Evolutionary conservation across 2,329 filamentous ascomycete species (phyloP), one percentile per base, ranked within the genome.

Genomic region (Fusarium pseudoanthophilum): DNA sequence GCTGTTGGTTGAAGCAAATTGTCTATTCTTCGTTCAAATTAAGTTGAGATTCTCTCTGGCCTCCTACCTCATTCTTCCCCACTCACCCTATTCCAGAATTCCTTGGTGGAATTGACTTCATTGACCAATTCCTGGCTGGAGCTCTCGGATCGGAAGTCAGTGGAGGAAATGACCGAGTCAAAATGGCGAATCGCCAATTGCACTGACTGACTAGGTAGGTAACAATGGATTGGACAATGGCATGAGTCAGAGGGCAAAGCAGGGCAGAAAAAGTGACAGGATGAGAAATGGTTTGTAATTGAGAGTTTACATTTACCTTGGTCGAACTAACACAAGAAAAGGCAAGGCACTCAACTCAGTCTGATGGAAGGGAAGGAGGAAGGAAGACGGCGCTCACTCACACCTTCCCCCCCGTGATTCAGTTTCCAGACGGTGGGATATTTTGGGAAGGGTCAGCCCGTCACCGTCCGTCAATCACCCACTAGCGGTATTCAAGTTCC

Each of bases 381-480:
- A 71, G 57, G 51, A 28, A 5, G 20, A 28, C 14, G 11, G 34
- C 49, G n/a, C 34, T 53, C 51, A 28, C 34, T 40, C 24, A 53
- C 51, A 40, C 57, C 48, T 66, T 66, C 69, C 64, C 51, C 43
- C 42, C 36, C 46, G 51, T 69, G 67, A 48, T 52, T 69, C 60
- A 65, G 69, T 59, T 62, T 68, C 65, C n/a, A 66, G 57, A 72
- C 56, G 45, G 57, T 73, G 60, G 65, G 75, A 73, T 77, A 76
- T 77, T 75, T 76, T 77, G 67, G 75, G 60, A 61, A 76, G 60
- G 66, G 71, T 72, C 71, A 76, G 68, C 67, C 65, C 69, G 67
- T 63, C 65, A 60, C 62, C 43, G 48, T 46, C 59, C 28, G 37
- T 40, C 53, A 49, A 39, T 37, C 53, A 49, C 24, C 45, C 39